Evolutionary conservation across 257 asterid genomes (phyloP), one percentile per base, ranked within the genome.

Genomic region (Ligustrum vulgare): DNA sequence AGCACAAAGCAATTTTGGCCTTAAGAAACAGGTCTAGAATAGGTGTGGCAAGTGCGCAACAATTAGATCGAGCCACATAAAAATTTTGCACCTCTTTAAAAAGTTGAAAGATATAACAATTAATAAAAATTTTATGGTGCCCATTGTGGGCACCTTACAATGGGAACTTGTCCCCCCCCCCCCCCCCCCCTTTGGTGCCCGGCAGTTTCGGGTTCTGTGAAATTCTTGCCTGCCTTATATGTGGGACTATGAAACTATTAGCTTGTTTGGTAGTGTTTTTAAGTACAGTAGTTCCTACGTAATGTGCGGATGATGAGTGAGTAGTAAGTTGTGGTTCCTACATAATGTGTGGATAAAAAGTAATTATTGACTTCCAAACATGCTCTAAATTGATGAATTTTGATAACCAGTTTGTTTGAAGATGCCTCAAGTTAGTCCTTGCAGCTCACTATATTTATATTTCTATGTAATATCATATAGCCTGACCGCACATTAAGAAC

Each of bases 351-450:
- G 3, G 15, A 11, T 41, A 41, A 41, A 41, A 41, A 41, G 2
- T 10, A 10, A 41, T 41, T 15, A 2, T 41, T 41, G 15, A 41
- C 13, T 41, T 3, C 15, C 47, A 11, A 41, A 11, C 23, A 22
- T 23, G 31, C 31, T 28, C 31, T 28, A 11, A 41, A 41, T 36
- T 80, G 62, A 67, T 22, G 58, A 28, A 67, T 60, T 70, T 66
- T 67, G 33, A 43, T 31, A 32, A 65, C n/a, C 65, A 64, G 49
- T 66, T 74, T 67, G 41, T 45, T 43, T 75, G 65, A 37, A 63
- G 64, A 62, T 5, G 49, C 33, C 45, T 18, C 54, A 33, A 35
- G 22, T 22, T 41, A 33, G 18, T 31, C 66, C 20, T 41, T 2
- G 41, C 15, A 67, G 4, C 16, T 13, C 25, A 23, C 6, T 68